These are phyloP conservation scores for Erucastrum elatum DNA, from an alignment of 345 rosid genomes.

Conservation along the genomic window DNA sequence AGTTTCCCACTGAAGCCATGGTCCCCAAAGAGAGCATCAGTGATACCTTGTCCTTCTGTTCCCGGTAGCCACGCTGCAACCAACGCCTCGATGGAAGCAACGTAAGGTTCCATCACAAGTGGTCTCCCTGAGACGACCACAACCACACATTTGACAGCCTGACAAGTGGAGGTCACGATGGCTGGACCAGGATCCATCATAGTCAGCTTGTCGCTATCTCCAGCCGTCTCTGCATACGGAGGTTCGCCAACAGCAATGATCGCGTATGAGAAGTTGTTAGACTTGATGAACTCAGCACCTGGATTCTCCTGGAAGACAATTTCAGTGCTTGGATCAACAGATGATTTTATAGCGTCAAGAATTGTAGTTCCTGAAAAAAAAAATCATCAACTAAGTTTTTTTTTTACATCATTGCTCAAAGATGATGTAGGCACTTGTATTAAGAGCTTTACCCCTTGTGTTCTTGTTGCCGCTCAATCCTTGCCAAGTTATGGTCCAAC, in stretches of 20 bases:
- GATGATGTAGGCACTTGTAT: too few relatives aligned
- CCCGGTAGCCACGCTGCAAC: slow-evolving; percentile 97
- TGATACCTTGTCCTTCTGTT: slow-evolving; percentile 90
- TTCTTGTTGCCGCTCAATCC: slow-evolving; percentile 69
- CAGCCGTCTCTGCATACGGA: slow-evolving; percentile 79
- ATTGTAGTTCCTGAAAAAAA: slow-evolving; percentile 68
- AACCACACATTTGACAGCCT: slow-evolving; percentile 71
- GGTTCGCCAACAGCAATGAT: slow-evolving; percentile 81
- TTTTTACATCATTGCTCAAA: neutral
- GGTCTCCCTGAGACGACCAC: slow-evolving; percentile 86
- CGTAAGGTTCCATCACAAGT: slow-evolving; percentile 71
- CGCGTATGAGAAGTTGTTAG: slow-evolving; percentile 69
- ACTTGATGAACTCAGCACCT: slow-evolving; percentile 61
- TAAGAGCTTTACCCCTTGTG: slow-evolving; percentile 39
- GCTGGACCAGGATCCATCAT: slow-evolving; percentile 71
- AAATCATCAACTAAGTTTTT: neutral
- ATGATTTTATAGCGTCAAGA: slow-evolving; percentile 62
- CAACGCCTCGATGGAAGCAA: slow-evolving; percentile 64
- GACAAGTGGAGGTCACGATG: slow-evolving; percentile 62
- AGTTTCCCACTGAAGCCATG: slow-evolving; percentile 82
- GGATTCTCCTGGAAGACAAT: slow-evolving; percentile 64
- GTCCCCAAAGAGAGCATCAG: slow-evolving; percentile 85
- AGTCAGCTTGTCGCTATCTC: slow-evolving; percentile 71
- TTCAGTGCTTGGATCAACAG: slow-evolving; percentile 70
- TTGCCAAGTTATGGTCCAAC: slow-evolving; percentile 96